These are phyloP conservation scores for Aquanectria penicillioides DNA, from an alignment of 2,329 filamentous ascomycete species.

Conservation along the genomic window DNA sequence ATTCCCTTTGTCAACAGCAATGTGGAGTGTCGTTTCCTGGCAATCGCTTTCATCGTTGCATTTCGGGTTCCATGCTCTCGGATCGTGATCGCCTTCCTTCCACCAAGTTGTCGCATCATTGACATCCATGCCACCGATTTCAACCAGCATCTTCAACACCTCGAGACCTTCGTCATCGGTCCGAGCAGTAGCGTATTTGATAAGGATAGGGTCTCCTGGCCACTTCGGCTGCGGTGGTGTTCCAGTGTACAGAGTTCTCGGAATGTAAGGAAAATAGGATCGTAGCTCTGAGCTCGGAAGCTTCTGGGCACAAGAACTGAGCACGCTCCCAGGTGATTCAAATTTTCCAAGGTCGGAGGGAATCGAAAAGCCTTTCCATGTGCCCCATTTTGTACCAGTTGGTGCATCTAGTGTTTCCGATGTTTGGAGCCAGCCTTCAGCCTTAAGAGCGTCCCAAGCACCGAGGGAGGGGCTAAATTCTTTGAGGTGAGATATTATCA, in stretches of 20 bases:
- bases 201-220: constrained; percentile 5
- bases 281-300: constrained; percentile 7
- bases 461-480: not conserved
- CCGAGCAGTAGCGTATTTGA: constrained; percentile 14
- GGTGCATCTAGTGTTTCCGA: not conserved
- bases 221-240: constrained; percentile 18
- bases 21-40: constrained; percentile 12
- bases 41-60: constrained; percentile 17
- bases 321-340: not conserved
- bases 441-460: constrained; percentile 1
- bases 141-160: constrained; percentile 13
- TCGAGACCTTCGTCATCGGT: not conserved
- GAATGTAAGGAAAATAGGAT: constrained; percentile 8
- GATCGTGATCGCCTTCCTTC: constrained; percentile 18
- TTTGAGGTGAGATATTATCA: not conserved
- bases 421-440: not conserved
- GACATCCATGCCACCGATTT: constrained; percentile 22
- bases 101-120: constrained; percentile 16
- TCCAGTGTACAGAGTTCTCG: constrained; percentile 7
- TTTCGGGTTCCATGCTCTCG: constrained; percentile 17
- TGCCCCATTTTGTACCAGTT: no score
- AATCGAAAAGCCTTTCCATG: no score
- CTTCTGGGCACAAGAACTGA: not conserved
- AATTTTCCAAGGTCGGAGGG: not conserved
- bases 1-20: constrained; percentile 15